Base-by-base conservation (phyloP, 441 rosid species). In the Euphorbia neoarborescens region DNA sequence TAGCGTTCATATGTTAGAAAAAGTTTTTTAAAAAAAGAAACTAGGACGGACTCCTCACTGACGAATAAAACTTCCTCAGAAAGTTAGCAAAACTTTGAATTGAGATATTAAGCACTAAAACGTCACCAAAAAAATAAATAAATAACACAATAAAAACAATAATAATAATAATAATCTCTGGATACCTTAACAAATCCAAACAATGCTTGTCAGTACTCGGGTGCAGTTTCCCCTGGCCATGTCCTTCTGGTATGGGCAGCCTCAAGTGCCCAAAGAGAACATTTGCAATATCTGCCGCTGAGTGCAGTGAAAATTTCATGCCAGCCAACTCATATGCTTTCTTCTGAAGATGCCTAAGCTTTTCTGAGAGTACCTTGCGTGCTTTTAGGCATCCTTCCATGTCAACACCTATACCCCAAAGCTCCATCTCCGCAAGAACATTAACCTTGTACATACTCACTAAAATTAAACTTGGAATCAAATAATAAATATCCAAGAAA, bases 391-490 rank as follows among this genome's bases (percentile, higher is more conserved):
- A 92, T 70, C 89, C 92, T 80, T 90, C 96, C 87, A 90, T 84
- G 83, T 92, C 90, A 75, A 94, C 89, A 72, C 99, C 97, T 63
- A 92, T 87, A 61, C 99, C 99, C 89, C 95, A 87, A 50, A 86
- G 84, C 81, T 94, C 99, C 99, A 94, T 92, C 73, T 92, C 96
- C 37, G 99, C 98, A 53, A 94, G 90, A 79, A 92, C 88, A 80
- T 81, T 84, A 61, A 94, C 97, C 99, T 94, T 77, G 70, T 67
- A 83, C 69, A 72, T 44, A 77, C 75, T 75, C 34, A 58, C 50
- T 66, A 71, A 70, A 65, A 72, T 72, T 69, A 77, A 65, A 69
- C 17, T 13, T 44, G 37, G 19, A n/a, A 68, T 51, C 44, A 38
- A 32, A 68, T 50, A 48, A 69, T 57, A 40, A 32, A 40, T 27